Evolutionary conservation across 495 filamentous ascomycete genomes (phyloP), one percentile per base, ranked within the genome.

Genomic region (Xylona heveae): DNA sequence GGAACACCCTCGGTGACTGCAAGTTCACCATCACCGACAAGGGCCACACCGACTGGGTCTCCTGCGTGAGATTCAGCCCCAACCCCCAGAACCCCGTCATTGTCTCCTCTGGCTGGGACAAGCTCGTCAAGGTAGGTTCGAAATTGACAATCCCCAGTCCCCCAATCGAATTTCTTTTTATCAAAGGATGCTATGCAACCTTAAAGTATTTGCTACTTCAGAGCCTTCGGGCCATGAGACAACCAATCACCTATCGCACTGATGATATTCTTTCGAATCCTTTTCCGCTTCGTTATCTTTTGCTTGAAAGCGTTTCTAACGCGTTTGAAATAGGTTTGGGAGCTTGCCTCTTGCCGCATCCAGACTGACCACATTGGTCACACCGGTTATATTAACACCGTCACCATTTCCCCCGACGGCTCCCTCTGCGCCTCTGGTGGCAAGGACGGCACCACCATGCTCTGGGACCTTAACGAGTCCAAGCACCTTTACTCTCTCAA

Each of bases 171-270:
- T 1, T 21, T 12, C 6, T 15, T 19, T 22, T n/a, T 42, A 49
- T 60, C 62, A 65, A 48, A 92, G 78, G 88, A 97, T 97, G 88
- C 62, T 79, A 68, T 68, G 68, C 71, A 73, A n/a, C 48, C 52
- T 54, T 55, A 55, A 85, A 82, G 83, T 99, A 99, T 95, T 99
- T 95, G 88, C 88, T 99, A 99, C 88, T 99, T 99, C 90, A 93
- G 88, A 99, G 83, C 76, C 68, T 64, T 53, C 53, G 41, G 69
- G 81, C 81, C 52, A 92, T 99, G 88, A 99, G 90, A 99, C 78
- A 75, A 92, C 61, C 54, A 62, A 56, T 71, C 79, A 88, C 81
- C 78, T 56, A 57, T n/a, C 67, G 76, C 66, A 61, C 88, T 97
- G 88, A 97, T 78, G 56, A 46, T 34, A 45, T 19, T 31, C 22